Evolutionary conservation across 768 basidiomycete genomes (phyloP), one percentile per base, ranked within the genome.

Genomic region (Brasilioporus rufonigricans): DNA sequence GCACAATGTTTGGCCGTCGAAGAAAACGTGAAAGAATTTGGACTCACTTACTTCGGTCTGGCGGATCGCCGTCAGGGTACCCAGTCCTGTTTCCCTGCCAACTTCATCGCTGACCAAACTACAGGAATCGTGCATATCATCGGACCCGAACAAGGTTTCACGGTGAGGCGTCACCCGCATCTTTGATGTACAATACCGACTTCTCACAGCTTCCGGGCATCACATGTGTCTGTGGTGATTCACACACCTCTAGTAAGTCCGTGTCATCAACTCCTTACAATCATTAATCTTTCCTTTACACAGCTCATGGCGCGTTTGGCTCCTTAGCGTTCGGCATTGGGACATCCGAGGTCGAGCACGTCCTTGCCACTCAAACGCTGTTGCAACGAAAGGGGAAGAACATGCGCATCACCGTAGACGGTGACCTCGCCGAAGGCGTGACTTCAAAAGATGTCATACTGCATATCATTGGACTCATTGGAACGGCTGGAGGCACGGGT

Each of bases 401-500:
- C 74, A 93, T 95, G 91, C 85, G 89, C 43, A 89, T 95, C 63
- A 85, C 84, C 44, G 91, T 95, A 59, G 86, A 95, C 49, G 93
- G 93, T 55, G 79, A 83, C 32, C 81, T 95, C 27, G 76, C 75
- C 21, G 86, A 91, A 63, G 93, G 93, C 45, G 88, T 94, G 50
- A 88, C 79, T 41, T 91, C 92, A 8, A 95, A 95, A 71, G 93
- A 95, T 68, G 89, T 94, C 58, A 87, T 94, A 54, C 79, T 95
- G 19, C 84, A 95, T 65, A 91, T 93, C 63, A 95, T 95, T 65
- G 93, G 93, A 43, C 72, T 85, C 61, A 93, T 94, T 66, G 93
- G 93, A 56, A 93, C 93, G n/a, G 93, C 93, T 46, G 93, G 93
- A 63, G 93, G 91, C 48, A 95, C 87, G 24, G 93, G 91, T n/a